phyloP scores from a whole-genome alignment of 805 yeast genomes.

The Clavispora carvajalis region DNA sequence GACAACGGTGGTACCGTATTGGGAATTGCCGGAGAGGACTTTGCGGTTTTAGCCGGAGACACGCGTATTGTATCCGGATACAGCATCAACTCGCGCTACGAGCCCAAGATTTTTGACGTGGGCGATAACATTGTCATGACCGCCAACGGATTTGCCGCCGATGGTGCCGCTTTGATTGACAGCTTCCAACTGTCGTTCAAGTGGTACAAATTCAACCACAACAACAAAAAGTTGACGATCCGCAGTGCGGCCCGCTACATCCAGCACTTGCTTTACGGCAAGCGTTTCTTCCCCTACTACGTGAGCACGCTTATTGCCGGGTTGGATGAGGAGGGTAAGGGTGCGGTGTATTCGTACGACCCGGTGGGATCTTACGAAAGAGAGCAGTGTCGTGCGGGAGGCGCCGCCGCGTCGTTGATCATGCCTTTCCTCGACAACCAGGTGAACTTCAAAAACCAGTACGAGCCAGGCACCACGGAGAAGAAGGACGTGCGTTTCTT shows the following conservation, averaged over 20 bases:
- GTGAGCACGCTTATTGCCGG: constrained; percentile 95
- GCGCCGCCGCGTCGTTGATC: constrained; percentile 92
- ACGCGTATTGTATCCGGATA: constrained; percentile 96
- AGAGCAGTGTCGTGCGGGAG: constrained; percentile 97
- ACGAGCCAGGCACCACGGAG: constrained; percentile 63
- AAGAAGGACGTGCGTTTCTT: constrained; percentile 61
- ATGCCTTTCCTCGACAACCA: constrained; percentile 98
- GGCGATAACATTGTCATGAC: constrained; percentile 86
- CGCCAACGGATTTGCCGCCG: constrained; percentile 96
- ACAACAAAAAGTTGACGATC: constrained; percentile 60
- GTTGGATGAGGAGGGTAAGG: constrained; percentile 83
- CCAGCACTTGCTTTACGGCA: constrained; percentile 85
- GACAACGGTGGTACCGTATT: constrained; percentile 96
- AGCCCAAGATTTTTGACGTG: constrained; percentile 81
- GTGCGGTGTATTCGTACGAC: constrained; percentile 93
- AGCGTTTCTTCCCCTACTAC: constrained; percentile 94
- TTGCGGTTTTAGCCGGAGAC: constrained; percentile 95
- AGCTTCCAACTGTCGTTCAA: constrained; percentile 64
- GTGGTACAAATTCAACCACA: constrained; percentile 91
- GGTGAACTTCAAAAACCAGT: constrained; percentile 92
- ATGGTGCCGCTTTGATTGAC: constrained; percentile 79
- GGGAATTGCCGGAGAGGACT: constrained; percentile 97
- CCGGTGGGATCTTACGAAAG: constrained; percentile 98
- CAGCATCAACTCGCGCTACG: constrained; percentile 86
- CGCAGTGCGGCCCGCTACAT: constrained; percentile 82